phyloP scores from a whole-genome alignment of 1,284 basidiomycete species.

The Microbotryum silenes-acaulis region DNA sequence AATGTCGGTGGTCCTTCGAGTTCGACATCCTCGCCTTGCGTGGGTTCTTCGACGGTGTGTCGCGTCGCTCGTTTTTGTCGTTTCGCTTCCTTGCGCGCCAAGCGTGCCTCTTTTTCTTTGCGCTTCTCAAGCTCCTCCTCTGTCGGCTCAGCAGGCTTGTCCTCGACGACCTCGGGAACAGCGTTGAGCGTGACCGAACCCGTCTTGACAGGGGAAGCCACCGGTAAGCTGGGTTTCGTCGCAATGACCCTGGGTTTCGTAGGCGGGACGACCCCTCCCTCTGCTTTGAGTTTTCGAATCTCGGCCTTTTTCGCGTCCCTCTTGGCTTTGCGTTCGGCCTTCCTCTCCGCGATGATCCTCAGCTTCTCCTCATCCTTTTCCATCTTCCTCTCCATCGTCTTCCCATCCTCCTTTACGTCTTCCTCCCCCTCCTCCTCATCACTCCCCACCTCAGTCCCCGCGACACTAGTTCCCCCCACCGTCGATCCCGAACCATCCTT shows the following conservation, averaged over 20 bases:
- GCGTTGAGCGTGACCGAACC: background rate
- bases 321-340: slow-evolving; percentile 21
- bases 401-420: slow-evolving; percentile 10
- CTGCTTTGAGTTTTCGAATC: slow-evolving; percentile 38
- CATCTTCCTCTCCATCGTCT: slow-evolving; percentile 12
- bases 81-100: slow-evolving; percentile 18
- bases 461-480: slow-evolving; percentile 3
- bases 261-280: slow-evolving; percentile 39
- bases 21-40: slow-evolving; percentile 2
- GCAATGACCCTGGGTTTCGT: slow-evolving; percentile 7
- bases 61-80: slow-evolving; percentile 25
- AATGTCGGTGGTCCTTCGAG: slow-evolving; percentile 2
- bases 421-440: slow-evolving; percentile 11
- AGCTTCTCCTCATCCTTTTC: slow-evolving; percentile 18
- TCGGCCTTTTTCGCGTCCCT: slow-evolving; percentile 35
- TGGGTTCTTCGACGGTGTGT: background rate
- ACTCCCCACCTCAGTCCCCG: slow-evolving; percentile 4
- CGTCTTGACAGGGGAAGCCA: too few relatives aligned
- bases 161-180: slow-evolving; percentile 8
- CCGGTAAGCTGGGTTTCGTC: background rate
- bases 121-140: slow-evolving; percentile 27
- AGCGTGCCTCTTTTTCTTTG: slow-evolving; percentile 20
- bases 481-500: slow-evolving; percentile 13
- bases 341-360: slow-evolving; percentile 30
- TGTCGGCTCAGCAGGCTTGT: slow-evolving; percentile 19